Evolutionary conservation across 345 rosid genomes (phyloP).

Genomic region (Salix dunnii): DNA sequence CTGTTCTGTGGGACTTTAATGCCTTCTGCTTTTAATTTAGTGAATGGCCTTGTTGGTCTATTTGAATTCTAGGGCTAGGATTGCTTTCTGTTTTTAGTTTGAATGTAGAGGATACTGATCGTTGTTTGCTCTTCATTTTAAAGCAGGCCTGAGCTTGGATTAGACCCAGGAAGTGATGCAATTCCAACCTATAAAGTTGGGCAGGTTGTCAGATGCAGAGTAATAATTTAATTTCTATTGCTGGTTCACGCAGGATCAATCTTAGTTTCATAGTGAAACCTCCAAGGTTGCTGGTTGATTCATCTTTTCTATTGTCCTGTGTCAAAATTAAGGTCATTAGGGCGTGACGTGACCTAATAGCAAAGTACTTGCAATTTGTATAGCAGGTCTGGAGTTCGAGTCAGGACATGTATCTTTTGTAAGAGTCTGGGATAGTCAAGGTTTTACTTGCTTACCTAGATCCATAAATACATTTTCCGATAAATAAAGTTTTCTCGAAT

Average conservation of each 20-base stretch:
- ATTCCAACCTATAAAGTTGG: constrained; percentile 68
- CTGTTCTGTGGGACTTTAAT: neutral
- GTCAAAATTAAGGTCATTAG: neutral
- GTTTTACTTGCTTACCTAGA: too few relatives aligned
- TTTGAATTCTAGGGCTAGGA: neutral
- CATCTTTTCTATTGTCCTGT: neutral
- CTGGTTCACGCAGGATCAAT: constrained; percentile 65
- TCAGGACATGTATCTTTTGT: too few relatives aligned
- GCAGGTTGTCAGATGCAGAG: constrained; percentile 94
- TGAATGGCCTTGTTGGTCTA: neutral
- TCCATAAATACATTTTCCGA: too few relatives aligned
- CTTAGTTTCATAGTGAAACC: constrained; percentile 80
- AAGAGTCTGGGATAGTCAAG: fast-evolving
- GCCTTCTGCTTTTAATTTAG: constrained; percentile 4
- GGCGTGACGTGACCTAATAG: too few relatives aligned
- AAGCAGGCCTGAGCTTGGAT: constrained; percentile 84
- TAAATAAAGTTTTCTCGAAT: too few relatives aligned
- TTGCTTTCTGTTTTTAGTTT: neutral
- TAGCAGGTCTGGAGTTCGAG: too few relatives aligned
- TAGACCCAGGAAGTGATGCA: constrained; percentile 70
- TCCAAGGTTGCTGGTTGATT: constrained; percentile 44
- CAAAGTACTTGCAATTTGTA: too few relatives aligned
- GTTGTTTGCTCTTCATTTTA: constrained; percentile 22
- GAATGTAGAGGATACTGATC: constrained; percentile 13
- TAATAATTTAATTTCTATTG: constrained; percentile 51